phyloP scores from a whole-genome alignment of 345 rosid species.

The Citrus sp. region DNA sequence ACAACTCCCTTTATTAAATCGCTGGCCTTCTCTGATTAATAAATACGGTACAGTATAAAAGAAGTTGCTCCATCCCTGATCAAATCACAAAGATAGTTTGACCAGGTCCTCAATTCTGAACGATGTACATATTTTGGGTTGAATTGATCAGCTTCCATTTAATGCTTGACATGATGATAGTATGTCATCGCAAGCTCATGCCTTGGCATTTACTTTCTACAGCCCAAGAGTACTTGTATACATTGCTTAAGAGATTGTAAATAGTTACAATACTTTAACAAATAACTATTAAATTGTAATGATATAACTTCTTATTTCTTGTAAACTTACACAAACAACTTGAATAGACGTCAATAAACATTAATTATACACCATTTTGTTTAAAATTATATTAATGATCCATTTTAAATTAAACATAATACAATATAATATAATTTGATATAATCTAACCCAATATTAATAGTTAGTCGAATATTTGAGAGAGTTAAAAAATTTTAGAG shows the following conservation, averaged over 20 bases:
- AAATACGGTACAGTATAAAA: constrained; percentile 1
- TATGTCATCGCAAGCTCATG: no score
- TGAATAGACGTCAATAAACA: background rate
- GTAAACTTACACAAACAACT: background rate
- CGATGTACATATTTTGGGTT: background rate
- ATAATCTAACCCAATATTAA: no score
- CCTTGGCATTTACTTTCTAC: background rate
- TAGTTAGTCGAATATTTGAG: no score
- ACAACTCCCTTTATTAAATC: constrained; percentile 47
- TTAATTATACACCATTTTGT: no score
- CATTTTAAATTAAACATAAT: no score
- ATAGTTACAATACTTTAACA: background rate
- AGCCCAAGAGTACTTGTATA: background rate
- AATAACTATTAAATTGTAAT: background rate
- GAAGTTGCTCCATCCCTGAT: background rate
- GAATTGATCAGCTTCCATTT: background rate
- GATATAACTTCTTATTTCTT: background rate
- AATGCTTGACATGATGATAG: no score
- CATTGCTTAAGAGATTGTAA: background rate
- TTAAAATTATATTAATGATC: no score
- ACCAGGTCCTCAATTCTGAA: background rate
- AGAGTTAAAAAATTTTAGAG: no score
- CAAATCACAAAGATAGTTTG: background rate
- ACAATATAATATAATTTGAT: no score
- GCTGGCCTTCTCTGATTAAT: background rate